Evolutionary conservation across 139 green algal species (phyloP).

Genomic region (Prasinococcaceae sp.): DNA sequence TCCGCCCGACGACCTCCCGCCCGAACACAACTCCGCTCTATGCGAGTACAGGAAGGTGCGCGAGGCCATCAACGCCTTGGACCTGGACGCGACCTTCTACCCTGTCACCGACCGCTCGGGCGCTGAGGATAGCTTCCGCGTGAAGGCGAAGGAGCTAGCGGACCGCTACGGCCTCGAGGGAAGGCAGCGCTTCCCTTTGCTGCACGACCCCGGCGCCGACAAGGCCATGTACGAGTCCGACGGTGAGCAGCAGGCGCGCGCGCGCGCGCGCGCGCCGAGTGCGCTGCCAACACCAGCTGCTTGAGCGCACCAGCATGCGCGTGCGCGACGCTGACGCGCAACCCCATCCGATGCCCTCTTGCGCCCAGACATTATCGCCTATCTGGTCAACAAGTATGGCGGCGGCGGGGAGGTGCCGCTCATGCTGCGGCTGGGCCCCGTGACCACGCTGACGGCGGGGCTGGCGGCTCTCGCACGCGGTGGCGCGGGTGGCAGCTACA

Average conservation of each 20-base stretch:
- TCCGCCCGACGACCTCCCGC: no score
- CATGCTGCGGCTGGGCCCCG: slow-evolving; percentile 4
- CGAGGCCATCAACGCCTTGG: slow-evolving; percentile 22
- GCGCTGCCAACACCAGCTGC: no score
- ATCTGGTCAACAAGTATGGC: slow-evolving; percentile 28
- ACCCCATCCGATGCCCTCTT: no score
- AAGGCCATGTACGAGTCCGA: slow-evolving; percentile 30
- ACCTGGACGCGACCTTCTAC: slow-evolving; percentile 30
- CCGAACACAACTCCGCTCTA: no score
- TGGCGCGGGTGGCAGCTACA: not conserved
- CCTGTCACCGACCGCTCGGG: slow-evolving; percentile 7
- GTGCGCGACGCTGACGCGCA: no score
- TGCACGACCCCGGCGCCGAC: slow-evolving; percentile 30
- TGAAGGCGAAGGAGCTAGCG: slow-evolving; percentile 23
- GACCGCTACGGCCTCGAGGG: slow-evolving; percentile 1
- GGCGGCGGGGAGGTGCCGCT: slow-evolving; percentile 6
- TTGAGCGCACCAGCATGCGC: no score
- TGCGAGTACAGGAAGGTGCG: slow-evolving; percentile 23
- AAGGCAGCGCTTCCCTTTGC: slow-evolving; percentile 4
- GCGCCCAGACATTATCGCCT: slow-evolving; percentile 34
- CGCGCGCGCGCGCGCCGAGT: no score
- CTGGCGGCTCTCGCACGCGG: slow-evolving; percentile 1
- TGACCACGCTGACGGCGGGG: slow-evolving; percentile 14
- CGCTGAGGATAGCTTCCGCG: slow-evolving; percentile 20
- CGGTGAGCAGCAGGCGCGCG: no score